These are phyloP conservation scores for Acacia concinna DNA, from an alignment of 331 rosid genomes.

Conservation along the genomic window DNA sequence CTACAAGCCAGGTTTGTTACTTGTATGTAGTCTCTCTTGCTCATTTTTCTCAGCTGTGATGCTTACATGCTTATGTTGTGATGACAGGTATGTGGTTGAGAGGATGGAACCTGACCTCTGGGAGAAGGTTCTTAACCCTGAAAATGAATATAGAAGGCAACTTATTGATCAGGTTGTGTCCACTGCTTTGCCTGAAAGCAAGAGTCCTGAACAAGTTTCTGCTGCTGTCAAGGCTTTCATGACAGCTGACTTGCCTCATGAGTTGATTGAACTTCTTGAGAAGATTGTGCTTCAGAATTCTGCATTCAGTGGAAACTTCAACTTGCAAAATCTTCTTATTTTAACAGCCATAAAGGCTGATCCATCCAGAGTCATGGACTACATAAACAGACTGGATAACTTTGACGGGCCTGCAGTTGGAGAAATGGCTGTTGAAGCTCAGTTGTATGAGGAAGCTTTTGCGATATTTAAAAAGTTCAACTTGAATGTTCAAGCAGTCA, in stretches of 20 bases:
- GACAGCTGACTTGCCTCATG: slow-evolving; percentile 99
- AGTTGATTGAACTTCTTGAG: slow-evolving; percentile 97
- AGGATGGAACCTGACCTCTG: slow-evolving; percentile 96
- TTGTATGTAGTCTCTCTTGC: slow-evolving; percentile 12
- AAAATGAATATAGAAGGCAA: slow-evolving; percentile 88
- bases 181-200: slow-evolving; percentile 99
- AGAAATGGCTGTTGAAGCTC: slow-evolving; percentile 97
- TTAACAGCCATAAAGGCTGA: slow-evolving; percentile 99
- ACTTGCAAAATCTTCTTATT: slow-evolving; percentile 91
- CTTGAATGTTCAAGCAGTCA: slow-evolving; percentile 96
- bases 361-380: slow-evolving; percentile 98
- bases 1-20: slow-evolving; percentile 93
- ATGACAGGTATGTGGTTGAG: slow-evolving; percentile 92
- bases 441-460: slow-evolving; percentile 88
- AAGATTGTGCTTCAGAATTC: slow-evolving; percentile 99
- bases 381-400: slow-evolving; percentile 89
- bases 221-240: slow-evolving; percentile 98
- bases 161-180: slow-evolving; percentile 99
- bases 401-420: slow-evolving; percentile 99
- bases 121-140: slow-evolving; percentile 91
- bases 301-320: slow-evolving; percentile 97
- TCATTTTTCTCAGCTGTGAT: not conserved
- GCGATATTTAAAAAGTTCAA: slow-evolving; percentile 96
- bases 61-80: slow-evolving; percentile 37
- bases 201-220: slow-evolving; percentile 99